Evolutionary conservation across 2,329 filamentous ascomycete species (phyloP), one percentile per base, ranked within the genome.

Genomic region (Zarea fungicola): DNA sequence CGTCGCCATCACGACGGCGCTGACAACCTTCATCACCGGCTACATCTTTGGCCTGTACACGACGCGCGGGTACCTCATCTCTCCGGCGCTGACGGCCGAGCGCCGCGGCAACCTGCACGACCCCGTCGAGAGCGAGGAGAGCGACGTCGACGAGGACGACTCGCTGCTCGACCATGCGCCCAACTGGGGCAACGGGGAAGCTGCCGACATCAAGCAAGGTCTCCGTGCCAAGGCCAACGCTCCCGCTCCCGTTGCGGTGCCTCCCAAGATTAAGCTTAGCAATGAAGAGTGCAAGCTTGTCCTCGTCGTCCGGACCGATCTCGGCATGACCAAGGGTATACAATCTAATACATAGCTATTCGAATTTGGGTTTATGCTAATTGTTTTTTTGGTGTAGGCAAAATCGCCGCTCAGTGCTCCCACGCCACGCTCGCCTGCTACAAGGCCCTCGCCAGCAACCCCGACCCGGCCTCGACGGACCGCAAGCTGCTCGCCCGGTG

Each of bases 381-480:
- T 41, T 16, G 14, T 5, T 22, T 13, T 40, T 23, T 46, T 23
- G 14, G 21, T 41, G 39, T 55, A 96, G 92, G 92, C 61, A 99
- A 99, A 77, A 96, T 97, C 61, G 93, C 89, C 50, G 93, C 93
- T 7, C 93, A 97, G 70, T 92, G 87, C 70, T 87, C 85, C 42
- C 93, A 97, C 69, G 93, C 93, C n/a, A 96, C 92, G 3, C 83
- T 99, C 49, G 91, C 92, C 48, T 97, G 92, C 79, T 99, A 96
- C 82, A 97, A 96, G 73, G 74, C 83, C 51, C 82, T 95, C 55
- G 70, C 81, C 49, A 69, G 73, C 37, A 68, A 72, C 48, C 72
- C 80, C n/a, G 70, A 76, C 45, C 70, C 78, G 34, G 67, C 72
- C 31, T 75, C 75, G 21, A 66, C 79, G 13, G 73, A 77, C 40